Percentiles rank a stretch among this genome's conserved stretches.
Evolutionary conservation across 2,329 filamentous ascomycete species (phyloP).

Genomic region (Scopulariopsis brevicaulis): DNA sequence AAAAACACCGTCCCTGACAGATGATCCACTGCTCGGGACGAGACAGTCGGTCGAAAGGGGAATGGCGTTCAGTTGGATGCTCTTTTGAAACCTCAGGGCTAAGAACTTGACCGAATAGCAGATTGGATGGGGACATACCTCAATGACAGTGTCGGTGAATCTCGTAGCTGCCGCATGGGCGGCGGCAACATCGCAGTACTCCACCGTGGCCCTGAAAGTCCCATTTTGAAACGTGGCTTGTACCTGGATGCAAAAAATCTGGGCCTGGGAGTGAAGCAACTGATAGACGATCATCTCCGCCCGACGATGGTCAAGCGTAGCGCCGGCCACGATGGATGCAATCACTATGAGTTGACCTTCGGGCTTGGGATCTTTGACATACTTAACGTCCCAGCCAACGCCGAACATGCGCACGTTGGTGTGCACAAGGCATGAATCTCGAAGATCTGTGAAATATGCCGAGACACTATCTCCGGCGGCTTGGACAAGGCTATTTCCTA

Average conservation of each 20-base stretch:
- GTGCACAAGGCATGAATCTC: slow-evolving; percentile 39
- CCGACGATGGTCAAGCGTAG: neutral
- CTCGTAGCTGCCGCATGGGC: slow-evolving; percentile 21
- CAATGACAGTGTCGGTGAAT: neutral
- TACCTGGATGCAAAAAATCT: slow-evolving; percentile 39
- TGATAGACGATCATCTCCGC: slow-evolving; percentile 1
- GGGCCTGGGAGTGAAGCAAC: slow-evolving; percentile 33
- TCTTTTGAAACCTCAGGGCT: neutral
- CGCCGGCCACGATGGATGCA: neutral
- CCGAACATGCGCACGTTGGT: neutral
- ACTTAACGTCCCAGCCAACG: slow-evolving; percentile 1
- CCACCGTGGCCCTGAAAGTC: slow-evolving; percentile 34
- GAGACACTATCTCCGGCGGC: slow-evolving; percentile 30
- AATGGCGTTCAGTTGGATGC: neutral
- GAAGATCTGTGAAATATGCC: slow-evolving; percentile 47
- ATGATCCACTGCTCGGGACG: neutral
- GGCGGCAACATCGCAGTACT: slow-evolving; percentile 38
- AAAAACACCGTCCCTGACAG: neutral
- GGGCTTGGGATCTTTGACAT: neutral
- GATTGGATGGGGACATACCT: neutral
- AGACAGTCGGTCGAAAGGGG: neutral
- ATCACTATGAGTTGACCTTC: slow-evolving; percentile 1
- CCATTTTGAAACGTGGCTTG: slow-evolving; percentile 26
- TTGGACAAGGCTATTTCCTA: slow-evolving; percentile 25
- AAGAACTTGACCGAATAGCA: neutral